Percentiles rank a stretch among this genome's conserved stretches.
phyloP scores from a whole-genome alignment of 83 land plant genomes.

The Picea mariana region DNA sequence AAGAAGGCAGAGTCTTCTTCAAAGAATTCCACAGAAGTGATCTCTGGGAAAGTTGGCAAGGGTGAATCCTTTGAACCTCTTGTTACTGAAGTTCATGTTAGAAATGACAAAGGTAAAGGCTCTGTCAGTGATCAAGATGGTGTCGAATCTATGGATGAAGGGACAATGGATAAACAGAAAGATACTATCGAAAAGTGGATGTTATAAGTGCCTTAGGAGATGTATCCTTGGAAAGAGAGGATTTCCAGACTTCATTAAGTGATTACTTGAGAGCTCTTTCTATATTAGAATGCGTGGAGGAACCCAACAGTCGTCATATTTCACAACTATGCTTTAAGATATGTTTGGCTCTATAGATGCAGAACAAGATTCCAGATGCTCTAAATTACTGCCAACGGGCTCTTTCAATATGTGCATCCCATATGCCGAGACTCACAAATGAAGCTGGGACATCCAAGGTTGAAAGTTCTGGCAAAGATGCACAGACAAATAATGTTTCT shows the following conservation, averaged over 20 bases:
- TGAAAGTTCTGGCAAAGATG: conserved; percentile 17
- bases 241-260: conserved; percentile 58
- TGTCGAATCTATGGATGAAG: no score
- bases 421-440: conserved; percentile 42
- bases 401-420: conserved; percentile 13
- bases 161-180: no score
- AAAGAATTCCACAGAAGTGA: no score
- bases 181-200: conserved; percentile 70
- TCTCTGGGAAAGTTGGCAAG: no score
- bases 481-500: background rate
- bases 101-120: no score
- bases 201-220: no score
- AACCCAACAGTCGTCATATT: conserved; percentile 71
- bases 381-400: conserved; percentile 45
- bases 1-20: no score
- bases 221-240: no score
- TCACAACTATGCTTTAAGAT: conserved; percentile 67
- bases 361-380: conserved; percentile 56
- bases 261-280: conserved; percentile 78
- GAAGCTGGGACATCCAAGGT: conserved; percentile 24
- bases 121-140: no score
- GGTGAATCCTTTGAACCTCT: no score
- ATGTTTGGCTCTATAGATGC: no score
- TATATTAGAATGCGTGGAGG: conserved; percentile 28
- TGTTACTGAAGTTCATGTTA: no score